A percentile compares a stretch with the other conserved stretches of the same genome.
These are phyloP conservation scores for Entomortierella beljakovae DNA, from an alignment of 192 early-diverging fungal species.

Conservation along the genomic window DNA sequence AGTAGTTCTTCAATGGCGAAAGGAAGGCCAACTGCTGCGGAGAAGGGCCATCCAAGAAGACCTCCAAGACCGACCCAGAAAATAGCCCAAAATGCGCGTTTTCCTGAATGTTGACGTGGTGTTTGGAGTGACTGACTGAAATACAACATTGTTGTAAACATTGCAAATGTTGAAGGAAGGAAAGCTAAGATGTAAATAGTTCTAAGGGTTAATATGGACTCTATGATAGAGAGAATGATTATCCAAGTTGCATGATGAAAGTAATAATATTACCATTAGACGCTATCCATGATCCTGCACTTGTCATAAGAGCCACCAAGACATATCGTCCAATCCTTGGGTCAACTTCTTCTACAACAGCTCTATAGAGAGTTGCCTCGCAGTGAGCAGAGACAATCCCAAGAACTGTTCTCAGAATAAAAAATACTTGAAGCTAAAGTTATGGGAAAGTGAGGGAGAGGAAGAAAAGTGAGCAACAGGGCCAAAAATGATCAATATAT, in stretches of 20 bases:
- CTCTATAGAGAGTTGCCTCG: constrained; percentile 78
- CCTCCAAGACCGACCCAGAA: constrained; percentile 72
- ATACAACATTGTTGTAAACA: constrained; percentile 85
- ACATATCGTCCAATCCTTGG: constrained; percentile 76
- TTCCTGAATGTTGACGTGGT: constrained; percentile 56
- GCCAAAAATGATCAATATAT: neutral
- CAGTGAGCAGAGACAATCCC: constrained; percentile 70
- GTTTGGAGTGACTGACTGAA: constrained; percentile 72
- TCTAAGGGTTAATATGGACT: constrained; percentile 15
- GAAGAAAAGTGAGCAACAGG: neutral
- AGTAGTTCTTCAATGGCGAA: constrained; percentile 80
- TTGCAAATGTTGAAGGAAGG: constrained; percentile 93
- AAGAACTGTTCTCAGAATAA: constrained; percentile 72
- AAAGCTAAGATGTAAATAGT: constrained; percentile 60
- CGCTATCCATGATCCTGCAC: constrained; percentile 91
- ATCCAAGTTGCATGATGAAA: no score
- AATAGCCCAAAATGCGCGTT: constrained; percentile 67
- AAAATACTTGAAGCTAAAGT: constrained; percentile 78
- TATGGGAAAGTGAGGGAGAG: neutral
- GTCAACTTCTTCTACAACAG: constrained; percentile 70
- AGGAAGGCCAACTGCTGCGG: constrained; percentile 77
- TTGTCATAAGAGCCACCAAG: constrained; percentile 68
- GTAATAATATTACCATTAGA: constrained; percentile 70
- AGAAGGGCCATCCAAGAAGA: constrained; percentile 91
- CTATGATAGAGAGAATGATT: no score